Percentiles rank a stretch among this genome's conserved stretches.
phyloP scores from a whole-genome alignment of 768 basidiomycete species.

The Boletus rex-veris region DNA sequence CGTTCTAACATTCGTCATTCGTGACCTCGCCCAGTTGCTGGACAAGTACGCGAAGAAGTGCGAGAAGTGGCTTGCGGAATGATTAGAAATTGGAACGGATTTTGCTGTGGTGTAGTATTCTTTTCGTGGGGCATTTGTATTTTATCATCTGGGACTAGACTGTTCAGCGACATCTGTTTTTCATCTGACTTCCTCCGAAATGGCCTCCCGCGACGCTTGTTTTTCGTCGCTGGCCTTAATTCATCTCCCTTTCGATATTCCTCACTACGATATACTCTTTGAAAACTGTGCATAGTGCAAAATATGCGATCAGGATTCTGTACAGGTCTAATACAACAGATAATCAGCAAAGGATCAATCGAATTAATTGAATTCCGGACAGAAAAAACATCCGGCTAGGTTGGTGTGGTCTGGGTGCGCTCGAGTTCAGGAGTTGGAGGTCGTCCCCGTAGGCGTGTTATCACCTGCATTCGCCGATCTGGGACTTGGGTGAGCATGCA shows the following conservation, averaged over 20 bases:
- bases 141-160: constrained; percentile 36
- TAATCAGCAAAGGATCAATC: background rate
- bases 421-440: constrained; percentile 54
- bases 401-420: constrained; percentile 7
- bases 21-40: constrained; percentile 78
- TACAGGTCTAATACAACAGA: constrained; percentile 4
- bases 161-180: constrained; percentile 29
- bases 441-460: constrained; percentile 54
- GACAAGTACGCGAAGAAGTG: constrained; percentile 95
- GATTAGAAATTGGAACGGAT: constrained; percentile 28
- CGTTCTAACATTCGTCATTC: constrained; percentile 84
- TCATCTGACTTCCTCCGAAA: constrained; percentile 22
- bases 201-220: constrained; percentile 12
- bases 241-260: constrained; percentile 15
- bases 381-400: background rate
- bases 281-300: constrained; percentile 18
- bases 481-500: constrained; percentile 8
- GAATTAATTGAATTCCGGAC: background rate
- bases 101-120: constrained; percentile 25
- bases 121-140: constrained; percentile 30
- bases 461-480: constrained; percentile 62
- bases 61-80: constrained; percentile 89
- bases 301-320: background rate
- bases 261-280: constrained; percentile 26
- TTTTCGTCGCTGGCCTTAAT: constrained; percentile 11